Evolutionary conservation across 1,284 basidiomycete genomes (phyloP).

Genomic region (Ganoderma sp.): DNA sequence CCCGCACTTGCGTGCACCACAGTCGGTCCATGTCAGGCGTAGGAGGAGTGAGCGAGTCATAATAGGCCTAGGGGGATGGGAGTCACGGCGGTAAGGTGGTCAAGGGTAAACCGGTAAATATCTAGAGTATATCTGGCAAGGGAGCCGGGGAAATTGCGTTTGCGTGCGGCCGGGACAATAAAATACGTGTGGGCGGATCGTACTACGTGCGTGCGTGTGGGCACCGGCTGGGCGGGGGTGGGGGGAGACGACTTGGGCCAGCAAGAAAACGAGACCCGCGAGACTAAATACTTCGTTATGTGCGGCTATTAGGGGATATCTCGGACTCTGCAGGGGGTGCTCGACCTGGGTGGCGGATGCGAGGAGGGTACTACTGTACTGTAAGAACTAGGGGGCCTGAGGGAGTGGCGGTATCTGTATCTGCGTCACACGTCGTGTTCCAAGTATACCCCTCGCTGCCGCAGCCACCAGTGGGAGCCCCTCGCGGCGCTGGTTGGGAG

Average conservation of each 20-base stretch:
- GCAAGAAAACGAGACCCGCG: neutral
- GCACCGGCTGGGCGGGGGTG: neutral
- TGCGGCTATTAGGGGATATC: neutral
- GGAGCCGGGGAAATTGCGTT: neutral
- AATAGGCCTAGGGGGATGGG: neutral
- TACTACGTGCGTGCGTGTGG: conserved; percentile 2
- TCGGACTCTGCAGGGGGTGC: too few relatives aligned
- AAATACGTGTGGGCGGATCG: conserved; percentile 5
- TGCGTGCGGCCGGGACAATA: neutral
- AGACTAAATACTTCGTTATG: too few relatives aligned
- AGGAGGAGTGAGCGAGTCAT: neutral
- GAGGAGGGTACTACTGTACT: too few relatives aligned
- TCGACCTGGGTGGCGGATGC: neutral
- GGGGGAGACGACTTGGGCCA: too few relatives aligned
- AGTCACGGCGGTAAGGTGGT: neutral
- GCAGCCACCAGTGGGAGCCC: neutral
- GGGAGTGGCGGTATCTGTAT: too few relatives aligned
- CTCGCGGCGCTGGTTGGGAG: neutral
- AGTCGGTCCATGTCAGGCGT: neutral
- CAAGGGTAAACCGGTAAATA: neutral
- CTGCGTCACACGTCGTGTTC: neutral
- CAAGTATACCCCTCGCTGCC: neutral
- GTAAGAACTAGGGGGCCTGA: too few relatives aligned
- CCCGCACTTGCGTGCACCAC: neutral
- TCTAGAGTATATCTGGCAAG: neutral